phyloP scores from a whole-genome alignment of 345 rosid genomes.

The Diplotaxis tenuifolia region DNA sequence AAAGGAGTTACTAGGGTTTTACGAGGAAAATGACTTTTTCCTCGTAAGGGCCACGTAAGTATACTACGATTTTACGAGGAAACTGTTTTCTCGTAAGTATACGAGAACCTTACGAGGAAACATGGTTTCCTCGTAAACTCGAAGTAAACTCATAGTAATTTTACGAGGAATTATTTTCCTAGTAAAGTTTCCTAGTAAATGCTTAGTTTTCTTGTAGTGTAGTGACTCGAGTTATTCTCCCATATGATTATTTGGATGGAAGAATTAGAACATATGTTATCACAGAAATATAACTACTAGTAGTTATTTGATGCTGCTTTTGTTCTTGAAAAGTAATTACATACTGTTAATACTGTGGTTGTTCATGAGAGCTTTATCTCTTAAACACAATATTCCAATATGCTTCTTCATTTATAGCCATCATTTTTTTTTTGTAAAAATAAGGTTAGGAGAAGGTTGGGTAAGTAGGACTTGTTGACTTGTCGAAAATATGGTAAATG shows the following conservation, averaged over 20 bases:
- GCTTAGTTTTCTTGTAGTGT: no score
- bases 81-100: no score
- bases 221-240: background rate
- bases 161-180: no score
- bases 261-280: background rate
- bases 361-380: background rate
- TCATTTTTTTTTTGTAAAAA: background rate
- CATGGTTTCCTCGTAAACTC: no score
- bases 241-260: background rate
- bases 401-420: background rate
- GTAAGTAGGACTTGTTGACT: background rate
- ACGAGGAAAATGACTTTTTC: no score
- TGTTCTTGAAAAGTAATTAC: background rate
- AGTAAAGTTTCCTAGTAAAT: no score
- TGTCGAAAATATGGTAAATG: background rate
- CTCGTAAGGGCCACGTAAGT: no score
- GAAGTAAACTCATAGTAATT: no score
- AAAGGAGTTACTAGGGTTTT: no score
- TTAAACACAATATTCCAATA: background rate
- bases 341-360: background rate
- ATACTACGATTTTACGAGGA: no score
- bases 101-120: no score
- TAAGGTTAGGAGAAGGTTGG: slow-evolving; percentile 8
- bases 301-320: background rate
- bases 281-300: background rate